Conservation (phyloP, 352 stramenopile species). For the Phytopythium chamaehyphon region DNA sequence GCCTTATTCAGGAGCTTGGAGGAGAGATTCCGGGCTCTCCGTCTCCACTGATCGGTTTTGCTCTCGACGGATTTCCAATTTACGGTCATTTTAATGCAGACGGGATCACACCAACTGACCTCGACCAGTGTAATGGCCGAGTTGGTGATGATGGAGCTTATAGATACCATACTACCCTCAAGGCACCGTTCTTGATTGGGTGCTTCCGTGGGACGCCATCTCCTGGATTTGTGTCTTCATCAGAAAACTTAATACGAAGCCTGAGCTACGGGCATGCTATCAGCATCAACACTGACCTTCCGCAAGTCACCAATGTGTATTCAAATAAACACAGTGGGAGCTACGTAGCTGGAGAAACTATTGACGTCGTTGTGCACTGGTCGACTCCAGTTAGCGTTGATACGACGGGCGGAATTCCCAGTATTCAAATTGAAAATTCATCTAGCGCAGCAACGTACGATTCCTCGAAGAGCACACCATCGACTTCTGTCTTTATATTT, state of each 20-base stretch:
- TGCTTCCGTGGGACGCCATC: slow-evolving; percentile 44
- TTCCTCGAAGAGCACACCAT: slow-evolving; percentile 27
- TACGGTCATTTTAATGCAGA: slow-evolving; percentile 56
- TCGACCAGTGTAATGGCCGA: slow-evolving; percentile 70
- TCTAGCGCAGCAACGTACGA: slow-evolving; percentile 34
- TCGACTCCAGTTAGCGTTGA: slow-evolving; percentile 37
- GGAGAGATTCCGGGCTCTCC: slow-evolving; percentile 19
- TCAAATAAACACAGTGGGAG: slow-evolving; percentile 52
- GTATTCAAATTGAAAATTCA: slow-evolving; percentile 34
- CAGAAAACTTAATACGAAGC: slow-evolving; percentile 38
- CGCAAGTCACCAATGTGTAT: slow-evolving; percentile 40
- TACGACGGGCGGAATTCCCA: slow-evolving; percentile 24
- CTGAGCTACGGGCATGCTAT: slow-evolving; percentile 52
- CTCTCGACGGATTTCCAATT: slow-evolving; percentile 71
- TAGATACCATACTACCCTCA: slow-evolving; percentile 56
- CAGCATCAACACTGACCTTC: slow-evolving; percentile 40
- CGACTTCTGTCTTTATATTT: slow-evolving; percentile 50
- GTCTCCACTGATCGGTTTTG: slow-evolving; percentile 66
- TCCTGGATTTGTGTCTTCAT: slow-evolving; percentile 7
- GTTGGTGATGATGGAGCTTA: slow-evolving; percentile 61
- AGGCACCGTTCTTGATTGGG: slow-evolving; percentile 53
- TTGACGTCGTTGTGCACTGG: slow-evolving; percentile 65
- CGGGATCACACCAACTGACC: slow-evolving; percentile 34
- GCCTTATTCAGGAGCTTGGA: slow-evolving; percentile 42
- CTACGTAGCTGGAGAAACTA: slow-evolving; percentile 55